Percentiles rank a stretch among this genome's conserved stretches.
These are phyloP conservation scores for Rosellinia necatrix DNA, from an alignment of 2,329 filamentous ascomycete genomes.

Conservation along the genomic window DNA sequence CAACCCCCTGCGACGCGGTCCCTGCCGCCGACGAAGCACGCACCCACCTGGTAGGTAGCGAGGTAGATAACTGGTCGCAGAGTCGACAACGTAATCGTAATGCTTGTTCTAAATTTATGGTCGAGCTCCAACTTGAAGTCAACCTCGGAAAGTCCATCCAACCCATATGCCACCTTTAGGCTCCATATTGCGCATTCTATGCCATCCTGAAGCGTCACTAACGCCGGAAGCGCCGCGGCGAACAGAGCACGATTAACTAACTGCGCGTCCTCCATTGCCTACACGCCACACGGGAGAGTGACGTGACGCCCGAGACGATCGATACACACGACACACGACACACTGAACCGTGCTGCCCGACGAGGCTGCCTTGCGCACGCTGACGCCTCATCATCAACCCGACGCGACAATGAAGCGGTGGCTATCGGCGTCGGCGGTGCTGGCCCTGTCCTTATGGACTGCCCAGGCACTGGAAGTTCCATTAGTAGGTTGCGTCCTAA, in stretches of 20 bases:
- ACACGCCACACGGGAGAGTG: too few relatives aligned
- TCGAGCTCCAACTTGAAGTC: slow-evolving; percentile 8
- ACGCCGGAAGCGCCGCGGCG: not conserved
- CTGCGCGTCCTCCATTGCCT: not conserved
- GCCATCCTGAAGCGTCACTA: slow-evolving; percentile 1
- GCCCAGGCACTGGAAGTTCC: slow-evolving; percentile 61
- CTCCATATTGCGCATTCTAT: slow-evolving; percentile 5
- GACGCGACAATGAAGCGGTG: slow-evolving; percentile 58
- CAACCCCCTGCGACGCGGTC: too few relatives aligned
- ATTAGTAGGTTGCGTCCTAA: slow-evolving; percentile 51
- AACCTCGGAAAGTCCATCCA: not conserved
- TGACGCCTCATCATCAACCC: slow-evolving; percentile 27
- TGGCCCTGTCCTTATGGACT: slow-evolving; percentile 60
- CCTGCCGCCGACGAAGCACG: too few relatives aligned
- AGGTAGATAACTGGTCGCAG: not conserved
- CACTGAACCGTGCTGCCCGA: slow-evolving; percentile 32
- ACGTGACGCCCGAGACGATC: too few relatives aligned
- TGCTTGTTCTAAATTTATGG: slow-evolving; percentile 24
- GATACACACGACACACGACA: slow-evolving; percentile 10
- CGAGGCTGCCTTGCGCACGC: slow-evolving; percentile 40
- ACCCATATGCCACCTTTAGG: slow-evolving; percentile 1
- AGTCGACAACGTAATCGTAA: slow-evolving; percentile 19
- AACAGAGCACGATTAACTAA: not conserved
- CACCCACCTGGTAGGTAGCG: too few relatives aligned
- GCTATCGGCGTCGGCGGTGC: slow-evolving; percentile 52